phyloP scores from a whole-genome alignment of 2,329 filamentous ascomycete species.

The Drechslera avenae region DNA sequence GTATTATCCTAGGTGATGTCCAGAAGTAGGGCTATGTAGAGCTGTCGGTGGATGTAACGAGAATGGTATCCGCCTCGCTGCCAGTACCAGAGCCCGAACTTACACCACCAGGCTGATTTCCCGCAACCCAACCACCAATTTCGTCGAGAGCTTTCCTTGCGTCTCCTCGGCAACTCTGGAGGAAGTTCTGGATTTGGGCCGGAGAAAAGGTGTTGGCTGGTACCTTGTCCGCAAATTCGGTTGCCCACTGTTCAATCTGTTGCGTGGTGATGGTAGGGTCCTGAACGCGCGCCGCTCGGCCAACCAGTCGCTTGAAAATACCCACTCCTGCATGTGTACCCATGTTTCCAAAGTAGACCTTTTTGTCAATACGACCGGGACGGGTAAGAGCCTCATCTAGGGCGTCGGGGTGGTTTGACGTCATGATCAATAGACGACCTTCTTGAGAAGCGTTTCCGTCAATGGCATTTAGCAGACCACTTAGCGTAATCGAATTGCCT shows the following conservation, averaged over 20 bases:
- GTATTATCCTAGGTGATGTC: too few relatives aligned
- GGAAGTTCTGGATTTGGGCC: conserved; percentile 41
- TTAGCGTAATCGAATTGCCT: conserved; percentile 58
- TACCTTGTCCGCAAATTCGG: conserved; percentile 32
- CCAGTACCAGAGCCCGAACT: too few relatives aligned
- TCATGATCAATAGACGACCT: conserved; percentile 80
- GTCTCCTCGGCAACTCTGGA: conserved; percentile 36
- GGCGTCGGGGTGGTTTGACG: conserved; percentile 74
- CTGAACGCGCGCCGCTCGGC: conserved; percentile 28
- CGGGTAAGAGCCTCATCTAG: conserved; percentile 75
- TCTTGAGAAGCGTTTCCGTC: conserved; percentile 81
- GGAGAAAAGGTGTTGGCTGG: conserved; percentile 38
- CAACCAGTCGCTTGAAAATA: conserved; percentile 42
- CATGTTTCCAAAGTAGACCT: conserved; percentile 69
- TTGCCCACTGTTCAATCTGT: conserved; percentile 31
- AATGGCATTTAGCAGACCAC: conserved; percentile 77
- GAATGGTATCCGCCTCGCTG: too few relatives aligned
- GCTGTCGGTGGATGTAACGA: too few relatives aligned
- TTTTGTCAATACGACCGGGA: conserved; percentile 74
- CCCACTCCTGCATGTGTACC: conserved; percentile 22
- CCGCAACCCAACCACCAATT: conserved; percentile 27
- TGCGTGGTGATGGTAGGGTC: conserved; percentile 21
- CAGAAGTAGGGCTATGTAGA: too few relatives aligned
- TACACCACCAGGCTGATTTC: conserved; percentile 7
- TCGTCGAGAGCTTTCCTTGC: conserved; percentile 26